Conservation (phyloP, 306 rosid species). For the Hippophae gyantsensis region DNA sequence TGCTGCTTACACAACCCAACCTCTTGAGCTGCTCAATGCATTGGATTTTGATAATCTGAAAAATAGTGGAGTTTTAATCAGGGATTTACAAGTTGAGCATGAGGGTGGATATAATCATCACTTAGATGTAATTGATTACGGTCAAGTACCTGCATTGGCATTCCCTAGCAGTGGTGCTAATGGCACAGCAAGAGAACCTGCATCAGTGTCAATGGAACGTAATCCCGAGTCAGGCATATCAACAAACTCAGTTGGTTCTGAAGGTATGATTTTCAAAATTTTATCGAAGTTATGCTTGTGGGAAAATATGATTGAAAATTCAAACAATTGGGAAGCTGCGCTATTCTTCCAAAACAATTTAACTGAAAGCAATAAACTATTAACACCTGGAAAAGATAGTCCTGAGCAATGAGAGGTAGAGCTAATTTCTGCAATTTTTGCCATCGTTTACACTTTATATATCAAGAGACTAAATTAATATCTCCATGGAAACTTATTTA, state of each 20-base stretch:
- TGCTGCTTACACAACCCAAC: slow-evolving; percentile 92
- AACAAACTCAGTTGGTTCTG: slow-evolving; percentile 41
- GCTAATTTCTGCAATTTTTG: not conserved
- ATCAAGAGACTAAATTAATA: not conserved
- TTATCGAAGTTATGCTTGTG: slow-evolving; percentile 9
- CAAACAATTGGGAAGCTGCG: too few species aligned
- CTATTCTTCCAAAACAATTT: not conserved
- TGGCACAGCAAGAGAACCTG: slow-evolving; percentile 27
- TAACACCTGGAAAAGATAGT: not conserved
- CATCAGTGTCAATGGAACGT: slow-evolving; percentile 1
- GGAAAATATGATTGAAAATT: not conserved
- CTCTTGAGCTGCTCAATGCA: slow-evolving; percentile 84
- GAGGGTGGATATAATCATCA: slow-evolving; percentile 32
- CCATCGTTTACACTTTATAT: not conserved
- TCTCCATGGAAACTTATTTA: slow-evolving; percentile 11
- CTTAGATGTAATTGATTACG: slow-evolving; percentile 36
- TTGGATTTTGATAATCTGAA: slow-evolving; percentile 58
- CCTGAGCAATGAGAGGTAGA: not conserved
- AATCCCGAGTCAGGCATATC: slow-evolving; percentile 39
- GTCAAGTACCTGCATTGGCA: slow-evolving; percentile 31
- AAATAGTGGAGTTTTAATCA: slow-evolving; percentile 34
- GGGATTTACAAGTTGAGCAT: slow-evolving; percentile 39
- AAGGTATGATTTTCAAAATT: slow-evolving; percentile 46
- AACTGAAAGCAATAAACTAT: not conserved
- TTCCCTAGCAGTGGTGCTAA: slow-evolving; percentile 36